A percentile compares a stretch with the other conserved stretches of the same genome.
These are phyloP conservation scores for Periconia sp. DNA, from an alignment of 2,329 filamentous ascomycete species.

Conservation along the genomic window DNA sequence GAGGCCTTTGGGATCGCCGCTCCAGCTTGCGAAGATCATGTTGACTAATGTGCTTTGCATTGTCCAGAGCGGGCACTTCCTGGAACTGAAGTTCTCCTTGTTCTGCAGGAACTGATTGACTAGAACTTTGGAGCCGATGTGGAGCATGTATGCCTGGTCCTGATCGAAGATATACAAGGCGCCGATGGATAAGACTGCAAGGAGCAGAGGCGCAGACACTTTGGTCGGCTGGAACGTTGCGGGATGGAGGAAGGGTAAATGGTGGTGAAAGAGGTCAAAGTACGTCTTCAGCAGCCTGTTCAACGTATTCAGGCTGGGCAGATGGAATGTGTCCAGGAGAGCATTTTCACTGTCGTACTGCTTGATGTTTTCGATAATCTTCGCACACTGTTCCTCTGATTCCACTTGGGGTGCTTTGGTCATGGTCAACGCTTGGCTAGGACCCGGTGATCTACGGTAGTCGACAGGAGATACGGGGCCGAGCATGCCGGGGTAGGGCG, in stretches of 20 bases:
- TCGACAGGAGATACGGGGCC: constrained; percentile 72
- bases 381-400: constrained; percentile 82
- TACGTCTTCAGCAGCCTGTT: constrained; percentile 96
- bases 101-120: constrained; percentile 97
- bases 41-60: constrained; percentile 97
- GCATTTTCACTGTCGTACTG: constrained; percentile 79
- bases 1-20: constrained; percentile 93
- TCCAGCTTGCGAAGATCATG: constrained; percentile 99
- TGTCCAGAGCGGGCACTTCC: constrained; percentile 96
- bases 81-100: constrained; percentile 98
- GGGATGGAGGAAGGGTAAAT: constrained; percentile 93
- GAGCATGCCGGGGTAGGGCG: constrained; percentile 72
- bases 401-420: constrained; percentile 79
- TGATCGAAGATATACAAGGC: constrained; percentile 97
- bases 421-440: constrained; percentile 67
- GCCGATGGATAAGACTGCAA: constrained; percentile 92
- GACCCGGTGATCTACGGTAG: constrained; percentile 72
- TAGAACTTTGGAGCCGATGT: constrained; percentile 96
- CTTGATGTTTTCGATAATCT: constrained; percentile 86
- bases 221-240: constrained; percentile 84
- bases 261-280: constrained; percentile 96
- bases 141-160: constrained; percentile 94
- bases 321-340: constrained; percentile 86
- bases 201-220: constrained; percentile 79
- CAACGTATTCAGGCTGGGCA: constrained; percentile 79